Percentiles rank a stretch among this genome's conserved stretches.
These are phyloP conservation scores for Trypanosoma vivax DNA, from an alignment of 208 protist species.

Conservation along the genomic window DNA sequence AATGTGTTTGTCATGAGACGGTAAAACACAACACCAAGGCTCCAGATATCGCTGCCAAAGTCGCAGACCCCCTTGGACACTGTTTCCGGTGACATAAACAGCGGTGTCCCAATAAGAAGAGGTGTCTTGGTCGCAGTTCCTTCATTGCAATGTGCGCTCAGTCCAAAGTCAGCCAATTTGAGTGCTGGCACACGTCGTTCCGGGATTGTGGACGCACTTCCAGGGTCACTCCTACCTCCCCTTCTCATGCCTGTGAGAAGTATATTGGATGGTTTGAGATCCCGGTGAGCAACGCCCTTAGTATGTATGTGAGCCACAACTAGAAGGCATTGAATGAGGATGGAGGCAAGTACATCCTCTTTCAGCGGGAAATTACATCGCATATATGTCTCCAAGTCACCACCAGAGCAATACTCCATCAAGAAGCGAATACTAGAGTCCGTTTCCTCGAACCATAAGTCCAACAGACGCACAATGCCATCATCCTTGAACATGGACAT, in stretches of 20 bases:
- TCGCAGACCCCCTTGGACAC: conserved; percentile 5
- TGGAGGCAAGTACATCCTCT: conserved; percentile 3
- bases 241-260: conserved; percentile 60
- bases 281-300: conserved; percentile 64
- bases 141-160: conserved; percentile 21
- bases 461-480: conserved; percentile 19
- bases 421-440: conserved; percentile 13
- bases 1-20: conserved; percentile 17
- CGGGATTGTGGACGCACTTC: too few relatives aligned
- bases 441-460: conserved; percentile 18
- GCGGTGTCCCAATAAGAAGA: conserved; percentile 14
- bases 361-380: background rate
- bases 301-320: conserved; percentile 25
- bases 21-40: conserved; percentile 30
- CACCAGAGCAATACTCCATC: conserved; percentile 22
- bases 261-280: conserved; percentile 92
- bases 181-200: conserved; percentile 21
- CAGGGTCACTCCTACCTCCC: too few relatives aligned
- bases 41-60: conserved; percentile 30
- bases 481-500: conserved; percentile 18
- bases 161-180: conserved; percentile 68
- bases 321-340: conserved; percentile 21
- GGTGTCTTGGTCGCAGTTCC: background rate
- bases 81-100: conserved; percentile 22
- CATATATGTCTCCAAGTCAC: conserved; percentile 17